phyloP scores from a whole-genome alignment of 257 asterid species.

The Solanum chiquidenum region DNA sequence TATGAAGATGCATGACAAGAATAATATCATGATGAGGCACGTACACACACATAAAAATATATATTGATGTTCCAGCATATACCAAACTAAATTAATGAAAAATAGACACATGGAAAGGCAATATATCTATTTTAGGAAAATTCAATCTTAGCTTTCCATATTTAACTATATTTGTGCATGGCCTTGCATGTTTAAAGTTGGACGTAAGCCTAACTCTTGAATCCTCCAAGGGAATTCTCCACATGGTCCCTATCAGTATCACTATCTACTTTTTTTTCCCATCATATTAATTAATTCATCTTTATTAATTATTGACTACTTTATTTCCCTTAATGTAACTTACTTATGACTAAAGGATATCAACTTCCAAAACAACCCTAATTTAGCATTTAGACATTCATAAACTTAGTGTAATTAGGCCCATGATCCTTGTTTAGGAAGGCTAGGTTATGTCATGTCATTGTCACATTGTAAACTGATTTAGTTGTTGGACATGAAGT shows the following conservation, averaged over 20 bases:
- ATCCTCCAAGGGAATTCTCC: slow-evolving; percentile 12
- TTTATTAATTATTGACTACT: neutral
- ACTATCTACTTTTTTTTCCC: neutral
- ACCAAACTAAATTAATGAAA: slow-evolving; percentile 17
- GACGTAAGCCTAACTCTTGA: slow-evolving; percentile 27
- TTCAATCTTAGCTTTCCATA: slow-evolving; percentile 39
- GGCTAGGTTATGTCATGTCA: neutral
- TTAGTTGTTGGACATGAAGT: neutral
- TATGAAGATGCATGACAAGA: neutral
- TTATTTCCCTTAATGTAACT: neutral
- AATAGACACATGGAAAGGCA: slow-evolving; percentile 22
- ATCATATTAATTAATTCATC: neutral
- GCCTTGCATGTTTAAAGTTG: slow-evolving; percentile 6
- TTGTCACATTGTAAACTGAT: neutral
- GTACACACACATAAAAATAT: neutral
- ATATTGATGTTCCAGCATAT: slow-evolving; percentile 1
- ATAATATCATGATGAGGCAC: neutral
- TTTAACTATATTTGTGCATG: slow-evolving; percentile 24
- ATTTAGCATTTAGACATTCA: neutral
- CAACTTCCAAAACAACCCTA: neutral
- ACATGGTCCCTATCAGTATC: slow-evolving; percentile 9
- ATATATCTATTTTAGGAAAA: slow-evolving; percentile 34
- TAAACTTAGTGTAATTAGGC: neutral
- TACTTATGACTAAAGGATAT: neutral
- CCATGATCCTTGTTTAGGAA: neutral